Base-by-base conservation (phyloP, 306 rosid genomes). In the Rosa chinensis region DNA sequence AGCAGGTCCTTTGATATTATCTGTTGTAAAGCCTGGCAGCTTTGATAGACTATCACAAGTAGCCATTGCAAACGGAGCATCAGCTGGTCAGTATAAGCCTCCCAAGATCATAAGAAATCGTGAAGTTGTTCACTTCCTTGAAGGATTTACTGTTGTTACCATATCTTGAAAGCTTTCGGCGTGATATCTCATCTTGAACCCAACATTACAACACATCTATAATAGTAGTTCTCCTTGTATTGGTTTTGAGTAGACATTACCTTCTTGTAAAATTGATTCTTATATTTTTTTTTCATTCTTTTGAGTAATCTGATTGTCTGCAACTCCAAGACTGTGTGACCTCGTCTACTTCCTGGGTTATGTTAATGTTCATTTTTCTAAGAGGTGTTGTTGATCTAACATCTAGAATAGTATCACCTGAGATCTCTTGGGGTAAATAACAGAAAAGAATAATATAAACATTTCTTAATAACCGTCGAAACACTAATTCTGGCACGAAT, bases 61-160 rank as follows among this genome's bases (percentile, higher is more conserved):
- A 50, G 96, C 88, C 71, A 74, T 91, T 64, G 79, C 78, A 66
- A 88, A 85, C 49, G 92, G 93, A 77, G 52, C 92, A 49, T 83
- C 93, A 23, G 90, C 93, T 52, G 80, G 89, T 82, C 93, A 85
- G 76, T 91, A 88, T 80, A 91, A 89, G 47, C 93, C 92, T 2
- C 90, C 92, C 35, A 91, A 86, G 89, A 86, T 91, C 72, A 79
- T 92, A 78, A 66, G 90, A 81, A 88, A 81, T 77, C 81, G 48
- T 58, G 86, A 88, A 67, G 74, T 79, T 61, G 89, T 78, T 53
- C 52, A 45, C 21, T 68, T 86, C 73, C 79, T 89, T 78, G 85
- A 84, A 87, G 77, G 79, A 8, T 80, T 69, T 35, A 79, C 83
- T 78, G 63, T 77, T 25, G 73, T 75, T 44, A 62, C 74, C 16